These are phyloP conservation scores for Ustulina deusta DNA, from an alignment of 2,329 filamentous ascomycete genomes.

Conservation along the genomic window DNA sequence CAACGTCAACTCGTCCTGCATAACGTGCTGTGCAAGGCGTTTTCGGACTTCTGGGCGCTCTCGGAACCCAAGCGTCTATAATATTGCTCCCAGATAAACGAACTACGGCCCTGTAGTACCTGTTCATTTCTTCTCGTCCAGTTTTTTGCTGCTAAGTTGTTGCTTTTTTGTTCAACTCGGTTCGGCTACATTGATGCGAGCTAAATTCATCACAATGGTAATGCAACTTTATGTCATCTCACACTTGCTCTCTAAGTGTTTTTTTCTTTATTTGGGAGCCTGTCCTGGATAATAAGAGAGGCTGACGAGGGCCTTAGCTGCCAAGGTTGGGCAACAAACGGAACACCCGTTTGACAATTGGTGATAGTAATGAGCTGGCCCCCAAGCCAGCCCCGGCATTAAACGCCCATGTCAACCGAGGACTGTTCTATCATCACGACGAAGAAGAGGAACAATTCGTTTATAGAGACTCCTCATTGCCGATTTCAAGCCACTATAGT, in stretches of 20 bases:
- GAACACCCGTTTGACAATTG: background rate
- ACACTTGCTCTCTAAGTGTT: background rate
- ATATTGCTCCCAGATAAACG: background rate
- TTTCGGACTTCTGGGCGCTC: background rate
- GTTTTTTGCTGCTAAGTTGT: background rate
- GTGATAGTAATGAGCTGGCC: background rate
- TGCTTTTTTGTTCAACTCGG: background rate
- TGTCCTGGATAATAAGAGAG: background rate
- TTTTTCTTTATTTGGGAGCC: background rate
- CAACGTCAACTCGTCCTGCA: background rate
- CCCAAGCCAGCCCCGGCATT: too few species aligned
- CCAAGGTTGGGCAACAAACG: background rate
- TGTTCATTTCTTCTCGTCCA: background rate
- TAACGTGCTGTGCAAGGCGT: background rate
- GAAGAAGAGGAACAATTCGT: background rate
- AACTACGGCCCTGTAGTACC: background rate
- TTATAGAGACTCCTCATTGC: conserved; percentile 20
- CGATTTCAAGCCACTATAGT: background rate
- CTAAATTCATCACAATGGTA: conserved; percentile 18
- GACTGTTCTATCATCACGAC: conserved; percentile 2
- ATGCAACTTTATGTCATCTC: background rate
- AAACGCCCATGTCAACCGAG: background rate
- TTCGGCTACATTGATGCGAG: background rate
- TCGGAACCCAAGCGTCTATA: background rate
- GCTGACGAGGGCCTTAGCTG: conserved; percentile 14